phyloP scores from a whole-genome alignment of 1,284 basidiomycete genomes.

The Naganishia sp. region DNA sequence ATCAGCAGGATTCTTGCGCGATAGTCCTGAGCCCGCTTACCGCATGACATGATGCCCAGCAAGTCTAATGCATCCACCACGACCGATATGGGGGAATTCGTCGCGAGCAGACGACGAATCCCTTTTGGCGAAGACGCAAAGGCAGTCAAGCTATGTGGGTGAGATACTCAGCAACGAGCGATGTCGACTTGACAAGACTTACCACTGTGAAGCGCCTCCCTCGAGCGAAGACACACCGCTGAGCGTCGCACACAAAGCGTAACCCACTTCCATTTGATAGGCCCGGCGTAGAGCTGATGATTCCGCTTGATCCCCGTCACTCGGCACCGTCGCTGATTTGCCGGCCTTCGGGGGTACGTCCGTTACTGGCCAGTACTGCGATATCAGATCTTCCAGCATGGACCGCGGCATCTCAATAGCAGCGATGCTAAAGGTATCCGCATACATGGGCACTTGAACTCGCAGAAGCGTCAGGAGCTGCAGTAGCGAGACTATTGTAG shows the following conservation, averaged over 20 bases:
- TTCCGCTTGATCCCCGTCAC: background rate
- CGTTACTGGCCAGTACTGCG: constrained; percentile 7
- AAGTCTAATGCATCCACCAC: constrained; percentile 15
- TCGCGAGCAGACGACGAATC: constrained; percentile 1
- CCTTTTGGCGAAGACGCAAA: constrained; percentile 19
- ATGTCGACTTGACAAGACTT: background rate
- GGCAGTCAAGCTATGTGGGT: background rate
- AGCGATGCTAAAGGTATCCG: constrained; percentile 2
- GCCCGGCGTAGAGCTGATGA: constrained; percentile 3
- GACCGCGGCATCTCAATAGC: constrained; percentile 7
- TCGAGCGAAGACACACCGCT: constrained; percentile 2
- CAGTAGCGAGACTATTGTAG: constrained; percentile 10
- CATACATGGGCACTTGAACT: constrained; percentile 9
- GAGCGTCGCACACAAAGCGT: constrained; percentile 13
- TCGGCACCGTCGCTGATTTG: background rate
- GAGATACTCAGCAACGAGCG: background rate
- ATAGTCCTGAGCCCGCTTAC: background rate
- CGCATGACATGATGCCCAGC: constrained; percentile 5
- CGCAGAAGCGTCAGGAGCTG: constrained; percentile 18
- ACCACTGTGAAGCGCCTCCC: constrained; percentile 2
- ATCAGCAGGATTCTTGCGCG: too few relatives aligned
- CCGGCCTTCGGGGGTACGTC: background rate
- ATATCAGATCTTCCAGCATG: constrained; percentile 3
- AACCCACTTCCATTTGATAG: background rate
- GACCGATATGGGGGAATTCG: constrained; percentile 12